Conservation (phyloP, 1,284 basidiomycete genomes). For the Singerocomus inundabilis region DNA sequence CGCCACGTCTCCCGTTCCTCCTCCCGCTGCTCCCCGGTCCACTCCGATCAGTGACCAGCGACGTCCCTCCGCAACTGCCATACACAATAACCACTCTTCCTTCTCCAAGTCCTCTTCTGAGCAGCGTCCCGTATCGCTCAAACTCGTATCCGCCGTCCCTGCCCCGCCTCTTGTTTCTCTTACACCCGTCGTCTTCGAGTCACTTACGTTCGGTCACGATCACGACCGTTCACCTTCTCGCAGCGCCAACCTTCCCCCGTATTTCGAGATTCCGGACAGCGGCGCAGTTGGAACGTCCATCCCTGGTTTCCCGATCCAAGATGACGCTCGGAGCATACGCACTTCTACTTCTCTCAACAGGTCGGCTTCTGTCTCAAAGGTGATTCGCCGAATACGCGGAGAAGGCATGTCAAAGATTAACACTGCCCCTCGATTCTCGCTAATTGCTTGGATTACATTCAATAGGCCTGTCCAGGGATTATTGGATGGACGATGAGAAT, state of each 20-base stretch:
- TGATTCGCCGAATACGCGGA: conserved; percentile 83
- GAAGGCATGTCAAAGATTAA: conserved; percentile 54
- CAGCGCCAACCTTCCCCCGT: conserved; percentile 47
- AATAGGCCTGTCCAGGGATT: conserved; percentile 78
- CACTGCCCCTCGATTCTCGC: conserved; percentile 2
- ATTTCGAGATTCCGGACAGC: conserved; percentile 56
- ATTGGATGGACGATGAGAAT: conserved; percentile 98
- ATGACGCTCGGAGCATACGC: conserved; percentile 77
- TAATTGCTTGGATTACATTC: conserved; percentile 15
- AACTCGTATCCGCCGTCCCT: conserved; percentile 50
- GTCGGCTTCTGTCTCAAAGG: conserved; percentile 82
- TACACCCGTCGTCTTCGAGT: conserved; percentile 75
- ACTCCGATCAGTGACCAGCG: conserved; percentile 44
- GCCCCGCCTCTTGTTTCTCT: conserved; percentile 81
- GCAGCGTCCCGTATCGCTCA: conserved; percentile 59
- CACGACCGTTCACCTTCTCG: conserved; percentile 60
- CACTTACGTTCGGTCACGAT: conserved; percentile 62
- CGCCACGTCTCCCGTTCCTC: conserved; percentile 39
- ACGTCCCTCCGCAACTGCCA: conserved; percentile 49
- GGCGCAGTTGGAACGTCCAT: conserved; percentile 67
- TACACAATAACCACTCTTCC: conserved; percentile 46
- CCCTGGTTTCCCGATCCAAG: conserved; percentile 81
- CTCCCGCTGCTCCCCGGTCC: conserved; percentile 30
- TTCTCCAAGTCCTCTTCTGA: conserved; percentile 43
- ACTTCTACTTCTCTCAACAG: conserved; percentile 69